Base-by-base conservation (phyloP, 495 filamentous ascomycete genomes). In the Poronia punctata region DNA sequence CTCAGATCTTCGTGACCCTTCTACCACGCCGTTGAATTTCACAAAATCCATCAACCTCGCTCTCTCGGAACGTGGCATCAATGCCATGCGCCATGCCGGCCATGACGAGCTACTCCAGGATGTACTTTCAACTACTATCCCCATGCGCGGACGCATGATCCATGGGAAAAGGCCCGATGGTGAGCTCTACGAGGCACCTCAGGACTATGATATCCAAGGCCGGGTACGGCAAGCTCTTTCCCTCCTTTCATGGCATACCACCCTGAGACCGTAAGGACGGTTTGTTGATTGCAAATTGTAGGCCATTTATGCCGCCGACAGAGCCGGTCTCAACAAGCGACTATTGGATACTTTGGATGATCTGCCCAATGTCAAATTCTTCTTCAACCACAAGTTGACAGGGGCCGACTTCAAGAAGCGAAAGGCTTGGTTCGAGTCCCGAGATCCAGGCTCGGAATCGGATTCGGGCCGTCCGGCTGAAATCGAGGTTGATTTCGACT, bases 81-180 rank as follows among this genome's bases (percentile, higher is more conserved):
- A 85, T 53, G 81, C 90, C 22, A 80, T 97, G 65, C 71, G 74
- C 17, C 64, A 83, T 45, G 76, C 85, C 1, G 64, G 74, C 29
- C 71, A 75, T 12, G 56, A 71, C 5, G 72, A 74, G 8, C 71
- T 96, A 18, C 70, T 93, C 34, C 72, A 88, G 1, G 72, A 81
- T 52, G 74, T 97, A 16, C 68, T 90, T 29, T 61, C 60, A 11
- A 76, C 83, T 32, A 85, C 90, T 0, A 86, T 95, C 39, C 93
- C 93, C 5, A 95, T 99, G 86, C 66, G 81, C 45, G 90, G 89
- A 7, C 86, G 92, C n/a, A 97, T 97, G 92, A 92, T 99, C 36
- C 92, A 99, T 56, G 81, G 85, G 16, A 70, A 71, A 45, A 68
- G 68, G n/a, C 54, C 70, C 19, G 60, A 72, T 21, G 84, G 83